Conservation (phyloP, 1,284 basidiomycete species). For the Ceratobasidium sp. region DNA sequence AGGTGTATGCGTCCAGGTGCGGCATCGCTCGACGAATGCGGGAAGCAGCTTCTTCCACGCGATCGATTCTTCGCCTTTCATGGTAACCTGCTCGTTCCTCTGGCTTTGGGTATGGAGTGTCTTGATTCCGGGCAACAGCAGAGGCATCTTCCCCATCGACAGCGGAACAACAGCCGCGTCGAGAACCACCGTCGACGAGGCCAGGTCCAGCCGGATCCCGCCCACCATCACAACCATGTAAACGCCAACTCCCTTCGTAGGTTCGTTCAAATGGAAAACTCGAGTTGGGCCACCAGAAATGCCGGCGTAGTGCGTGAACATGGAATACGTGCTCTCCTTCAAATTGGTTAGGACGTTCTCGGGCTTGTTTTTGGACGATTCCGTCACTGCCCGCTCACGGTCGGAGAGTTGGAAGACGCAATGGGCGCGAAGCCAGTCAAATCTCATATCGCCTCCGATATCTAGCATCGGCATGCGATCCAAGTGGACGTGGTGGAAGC, state of each 20-base stretch:
- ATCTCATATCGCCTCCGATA: not conserved
- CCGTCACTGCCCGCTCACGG: not conserved
- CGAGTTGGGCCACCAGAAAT: not conserved
- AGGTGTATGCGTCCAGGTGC: conserved; percentile 23
- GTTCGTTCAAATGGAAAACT: not conserved
- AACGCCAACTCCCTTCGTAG: not conserved
- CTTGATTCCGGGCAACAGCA: not conserved
- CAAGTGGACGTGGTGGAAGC: conserved; percentile 9
- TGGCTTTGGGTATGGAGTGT: not conserved
- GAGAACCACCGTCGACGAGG: not conserved
- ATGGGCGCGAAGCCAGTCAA: conserved; percentile 22
- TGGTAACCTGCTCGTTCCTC: not conserved
- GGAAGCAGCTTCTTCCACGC: conserved; percentile 19
- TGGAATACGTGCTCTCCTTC: not conserved
- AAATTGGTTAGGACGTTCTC: not conserved
- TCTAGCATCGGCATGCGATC: conserved; percentile 16
- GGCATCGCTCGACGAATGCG: conserved; percentile 9
- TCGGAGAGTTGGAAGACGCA: not conserved
- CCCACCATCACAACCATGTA: conserved; percentile 13
- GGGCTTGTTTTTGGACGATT: not conserved
- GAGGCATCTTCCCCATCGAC: not conserved
- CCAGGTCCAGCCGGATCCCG: conserved; percentile 21
- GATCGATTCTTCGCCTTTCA: not conserved
- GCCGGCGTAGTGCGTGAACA: not conserved
- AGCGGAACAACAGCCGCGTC: conserved; percentile 5